phyloP scores from a whole-genome alignment of 192 early-diverging fungal species.

The Mortierella alpina region DNA sequence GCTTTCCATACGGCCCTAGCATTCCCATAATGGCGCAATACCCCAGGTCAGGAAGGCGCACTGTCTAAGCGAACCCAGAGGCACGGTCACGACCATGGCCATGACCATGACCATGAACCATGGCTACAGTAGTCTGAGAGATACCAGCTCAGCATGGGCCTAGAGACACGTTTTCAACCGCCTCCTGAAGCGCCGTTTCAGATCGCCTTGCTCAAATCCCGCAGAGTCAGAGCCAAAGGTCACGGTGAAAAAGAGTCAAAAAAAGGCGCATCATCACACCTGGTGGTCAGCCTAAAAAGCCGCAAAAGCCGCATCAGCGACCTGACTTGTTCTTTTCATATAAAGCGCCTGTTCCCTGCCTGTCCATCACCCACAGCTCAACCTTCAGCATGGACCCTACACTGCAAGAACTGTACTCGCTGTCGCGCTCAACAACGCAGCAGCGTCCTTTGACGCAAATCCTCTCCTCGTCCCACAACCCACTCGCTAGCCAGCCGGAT shows the following conservation, averaged over 20 bases:
- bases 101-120: too few relatives aligned
- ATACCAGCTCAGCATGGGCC: too few relatives aligned
- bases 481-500: neutral
- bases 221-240: neutral
- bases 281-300: too few relatives aligned
- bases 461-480: constrained; percentile 2
- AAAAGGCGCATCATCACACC: neutral
- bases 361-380: neutral
- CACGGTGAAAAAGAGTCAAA: neutral
- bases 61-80: too few relatives aligned
- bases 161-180: too few relatives aligned
- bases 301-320: neutral
- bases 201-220: neutral
- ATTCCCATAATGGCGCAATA: too few relatives aligned
- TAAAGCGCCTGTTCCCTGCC: neutral
- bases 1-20: too few relatives aligned
- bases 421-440: constrained; percentile 46
- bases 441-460: constrained; percentile 22
- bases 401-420: constrained; percentile 46
- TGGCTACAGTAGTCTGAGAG: too few relatives aligned
- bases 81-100: too few relatives aligned
- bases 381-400: constrained; percentile 29
- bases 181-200: too few relatives aligned
- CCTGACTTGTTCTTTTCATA: neutral
- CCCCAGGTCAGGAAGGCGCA: too few relatives aligned